A percentile compares a stretch with the other conserved stretches of the same genome.
Evolutionary conservation across 768 basidiomycete genomes (phyloP).

Genomic region (Leucocoprinus birnbaumii): DNA sequence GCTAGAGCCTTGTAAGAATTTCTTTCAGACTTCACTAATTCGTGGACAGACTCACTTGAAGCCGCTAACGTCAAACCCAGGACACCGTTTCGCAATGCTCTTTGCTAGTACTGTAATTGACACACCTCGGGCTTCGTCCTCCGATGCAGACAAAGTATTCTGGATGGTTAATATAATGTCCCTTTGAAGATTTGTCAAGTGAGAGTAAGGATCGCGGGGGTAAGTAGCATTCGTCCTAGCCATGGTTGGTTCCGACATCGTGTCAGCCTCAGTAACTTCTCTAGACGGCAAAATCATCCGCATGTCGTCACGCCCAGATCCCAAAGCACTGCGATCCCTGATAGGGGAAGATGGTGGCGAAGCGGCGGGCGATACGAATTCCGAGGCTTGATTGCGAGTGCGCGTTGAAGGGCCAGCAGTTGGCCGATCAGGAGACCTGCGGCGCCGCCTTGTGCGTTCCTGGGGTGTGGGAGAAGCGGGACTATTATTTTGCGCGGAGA

Average conservation of each 20-base stretch:
- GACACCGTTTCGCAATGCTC: neutral
- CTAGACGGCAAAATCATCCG: neutral
- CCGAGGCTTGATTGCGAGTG: constrained; percentile 1
- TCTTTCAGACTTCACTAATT: neutral
- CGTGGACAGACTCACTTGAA: constrained; percentile 12
- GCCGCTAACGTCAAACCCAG: neutral
- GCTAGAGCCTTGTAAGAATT: constrained; percentile 10
- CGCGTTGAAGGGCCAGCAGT: neutral
- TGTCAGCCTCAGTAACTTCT: neutral
- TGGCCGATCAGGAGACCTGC: neutral
- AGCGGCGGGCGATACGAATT: neutral
- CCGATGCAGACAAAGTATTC: neutral
- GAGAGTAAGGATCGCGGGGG: constrained; percentile 19
- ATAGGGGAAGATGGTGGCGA: neutral
- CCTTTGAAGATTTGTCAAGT: constrained; percentile 18
- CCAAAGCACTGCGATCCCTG: neutral
- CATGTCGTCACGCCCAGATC: neutral
- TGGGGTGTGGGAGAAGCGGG: neutral
- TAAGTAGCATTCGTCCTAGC: neutral
- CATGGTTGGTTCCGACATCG: neutral
- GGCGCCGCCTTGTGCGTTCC: neutral
- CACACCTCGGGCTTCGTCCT: neutral
- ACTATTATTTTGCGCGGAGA: neutral
- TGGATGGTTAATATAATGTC: constrained; percentile 19
- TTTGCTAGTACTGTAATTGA: constrained; percentile 1